Percentiles rank a stretch among this genome's conserved stretches.
These are phyloP conservation scores for Cytospora piceae DNA, from an alignment of 2,329 filamentous ascomycete species.

Conservation along the genomic window DNA sequence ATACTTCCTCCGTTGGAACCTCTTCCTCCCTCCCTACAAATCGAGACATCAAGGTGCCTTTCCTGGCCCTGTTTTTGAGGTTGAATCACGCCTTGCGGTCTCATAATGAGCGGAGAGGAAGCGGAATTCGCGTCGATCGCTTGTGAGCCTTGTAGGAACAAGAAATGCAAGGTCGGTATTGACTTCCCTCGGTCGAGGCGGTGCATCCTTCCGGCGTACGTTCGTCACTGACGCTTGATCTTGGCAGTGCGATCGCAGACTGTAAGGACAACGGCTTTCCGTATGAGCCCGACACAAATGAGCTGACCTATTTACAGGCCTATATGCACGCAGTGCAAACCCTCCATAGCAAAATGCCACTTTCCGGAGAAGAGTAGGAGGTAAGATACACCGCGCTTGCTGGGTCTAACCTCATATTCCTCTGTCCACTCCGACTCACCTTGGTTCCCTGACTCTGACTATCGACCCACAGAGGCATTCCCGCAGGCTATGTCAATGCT, in stretches of 20 bases:
- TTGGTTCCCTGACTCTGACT: not conserved
- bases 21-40: not conserved
- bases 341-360: slow-evolving; percentile 13
- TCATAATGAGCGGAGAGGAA: slow-evolving; percentile 22
- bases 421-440: too few species aligned
- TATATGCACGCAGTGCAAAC: slow-evolving; percentile 23
- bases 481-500: slow-evolving; percentile 31
- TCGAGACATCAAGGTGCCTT: not conserved
- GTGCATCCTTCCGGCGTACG: not conserved
- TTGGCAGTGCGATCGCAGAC: slow-evolving; percentile 28
- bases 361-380: slow-evolving; percentile 25
- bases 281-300: not conserved
- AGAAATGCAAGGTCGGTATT: slow-evolving; percentile 30
- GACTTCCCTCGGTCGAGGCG: slow-evolving; percentile 12
- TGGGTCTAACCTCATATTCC: not conserved
- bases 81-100: not conserved
- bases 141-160: slow-evolving; percentile 28
- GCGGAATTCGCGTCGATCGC: slow-evolving; percentile 17
- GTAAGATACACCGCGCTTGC: slow-evolving; percentile 2
- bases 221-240: slow-evolving; percentile 12
- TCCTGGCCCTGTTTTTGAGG: not conserved
- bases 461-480: slow-evolving; percentile 27
- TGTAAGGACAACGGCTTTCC: slow-evolving; percentile 21
- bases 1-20: not conserved
- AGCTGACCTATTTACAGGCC: slow-evolving; percentile 18